Base-by-base conservation (phyloP, 305 asterid species). In the Andrographis paniculata region DNA sequence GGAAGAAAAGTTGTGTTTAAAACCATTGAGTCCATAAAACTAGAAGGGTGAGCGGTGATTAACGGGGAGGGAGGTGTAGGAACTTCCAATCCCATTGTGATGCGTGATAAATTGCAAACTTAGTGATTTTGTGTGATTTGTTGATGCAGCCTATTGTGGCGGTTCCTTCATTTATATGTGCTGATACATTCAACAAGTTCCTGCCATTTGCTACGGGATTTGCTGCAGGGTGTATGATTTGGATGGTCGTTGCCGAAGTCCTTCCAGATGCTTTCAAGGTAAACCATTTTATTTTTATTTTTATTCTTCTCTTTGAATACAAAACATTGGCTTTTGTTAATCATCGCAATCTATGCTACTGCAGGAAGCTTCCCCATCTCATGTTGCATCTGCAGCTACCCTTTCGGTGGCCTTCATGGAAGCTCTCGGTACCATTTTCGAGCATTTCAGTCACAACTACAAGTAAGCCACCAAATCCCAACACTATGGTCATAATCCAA, bases 151-250 rank as follows among this genome's bases (percentile, higher is more conserved):
- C 97, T 57, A 73, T 88, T 60, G 95, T 88, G 47, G 97, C 97
- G 4, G 95, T 89, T 65, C 98, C 98, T 48, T 89, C 98, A 24
- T 89, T 78, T 62, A 68, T 89, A n/a, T 89, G 82, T 68, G 96
- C 98, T 20, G 98, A 89, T 50, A 88, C 96, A 46, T 89, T 89
- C 72, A 78, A 80, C 82, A 89, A 89, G 63, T 83, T 89, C 71
- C 58, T 89, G 63, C 96, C 98, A 19, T 89, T 89, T 68, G 96
- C 96, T 18, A 89, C 98, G 40, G 98, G 98, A 38, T 89, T 89
- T 61, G 98, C 98, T 47, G 98, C 98, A 45, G 98, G 98, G 56
- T 89, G 98, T 65, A 89, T 89, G 98, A 82, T 89, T 61, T 89
- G 96, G 98, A 85, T 89, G 89, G 96, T 85, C 60, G 66, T 85